Evolutionary conservation across 2,329 filamentous ascomycete genomes (phyloP), one percentile per base, ranked within the genome.

Genomic region (Pyricularia pennisetigena): DNA sequence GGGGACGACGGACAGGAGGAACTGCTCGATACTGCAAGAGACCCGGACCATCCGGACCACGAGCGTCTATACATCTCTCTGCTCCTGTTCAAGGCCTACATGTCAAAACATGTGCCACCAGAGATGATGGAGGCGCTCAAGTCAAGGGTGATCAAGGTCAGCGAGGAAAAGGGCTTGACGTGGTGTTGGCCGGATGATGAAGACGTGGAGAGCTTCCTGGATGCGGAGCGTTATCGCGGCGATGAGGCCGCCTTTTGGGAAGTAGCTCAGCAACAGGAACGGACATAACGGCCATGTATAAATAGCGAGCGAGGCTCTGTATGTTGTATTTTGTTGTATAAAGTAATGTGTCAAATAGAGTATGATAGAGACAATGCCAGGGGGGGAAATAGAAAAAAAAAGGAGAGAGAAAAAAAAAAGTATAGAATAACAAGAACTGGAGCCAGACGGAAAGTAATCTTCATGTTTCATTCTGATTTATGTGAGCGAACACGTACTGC

Each of bases 71-170:
- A 69, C 49, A 70, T 72, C 16, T 72, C 75, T 0, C 70, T 77
- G 16, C 65, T 72, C 32, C 73, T 76, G 67, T 87, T 85, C 73
- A 79, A 82, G 14, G 78, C 81, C 4, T 80, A 85, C 71, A 82
- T 80, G 4, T 78, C 82, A 68, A 79, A 79, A 7, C 75, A 79
- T 69, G 76, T 85, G 1, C 73, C 74, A 6, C 70, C 70, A 10
- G 71, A 74, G n/a, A 72, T 71, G 41, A 74, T 80, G 67, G 69
- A 70, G 20, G 70, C 72, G 61, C 71, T 82, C n/a, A 72, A 76
- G 64, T 68, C 71, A 4, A 62, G 72, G 28, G 70, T 77, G 62
- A 70, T 69, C 9, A 69, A 78, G 35, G 72, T 75, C 54, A 69
- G 70, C 20, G 70, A 72, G 41, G 72, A 70, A 9, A 14, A 68